phyloP scores from a whole-genome alignment of 129 eudicot species.

The Pittosporum tobira region DNA sequence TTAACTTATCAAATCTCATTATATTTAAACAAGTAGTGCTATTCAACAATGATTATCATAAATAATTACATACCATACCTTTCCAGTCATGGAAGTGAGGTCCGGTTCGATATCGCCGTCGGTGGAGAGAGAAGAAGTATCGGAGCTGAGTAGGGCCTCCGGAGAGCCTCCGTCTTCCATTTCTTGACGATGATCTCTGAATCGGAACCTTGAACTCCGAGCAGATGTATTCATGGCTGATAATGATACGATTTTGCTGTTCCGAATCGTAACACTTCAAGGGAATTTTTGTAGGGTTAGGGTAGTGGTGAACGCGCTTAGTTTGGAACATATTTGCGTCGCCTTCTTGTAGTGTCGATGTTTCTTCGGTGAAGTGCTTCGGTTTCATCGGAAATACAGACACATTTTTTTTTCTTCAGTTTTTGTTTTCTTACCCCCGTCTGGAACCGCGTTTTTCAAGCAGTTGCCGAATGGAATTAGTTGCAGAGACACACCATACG shows the following conservation, averaged over 20 bases:
- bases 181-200: conserved; percentile 48
- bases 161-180: conserved; percentile 31
- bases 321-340: conserved; percentile 5
- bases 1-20: no score
- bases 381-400: conserved; percentile 23
- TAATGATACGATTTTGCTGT: conserved; percentile 5
- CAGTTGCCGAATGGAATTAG: neutral
- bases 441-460: conserved; percentile 1
- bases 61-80: conserved; percentile 26
- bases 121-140: conserved; percentile 39
- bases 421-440: conserved; percentile 15
- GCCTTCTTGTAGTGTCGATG: conserved; percentile 23
- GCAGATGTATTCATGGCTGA: conserved; percentile 32
- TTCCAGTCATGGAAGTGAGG: conserved; percentile 73
- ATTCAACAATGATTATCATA: neutral
- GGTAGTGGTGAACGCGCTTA: neutral
- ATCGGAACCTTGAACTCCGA: conserved; percentile 43
- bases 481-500: neutral
- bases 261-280: neutral
- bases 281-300: neutral
- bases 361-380: conserved; percentile 20
- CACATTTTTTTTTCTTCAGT: neutral
- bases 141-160: conserved; percentile 26
- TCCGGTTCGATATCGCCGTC: conserved; percentile 38
- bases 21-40: no score